phyloP scores from a whole-genome alignment of 257 asterid species.

The Striga asiatica region DNA sequence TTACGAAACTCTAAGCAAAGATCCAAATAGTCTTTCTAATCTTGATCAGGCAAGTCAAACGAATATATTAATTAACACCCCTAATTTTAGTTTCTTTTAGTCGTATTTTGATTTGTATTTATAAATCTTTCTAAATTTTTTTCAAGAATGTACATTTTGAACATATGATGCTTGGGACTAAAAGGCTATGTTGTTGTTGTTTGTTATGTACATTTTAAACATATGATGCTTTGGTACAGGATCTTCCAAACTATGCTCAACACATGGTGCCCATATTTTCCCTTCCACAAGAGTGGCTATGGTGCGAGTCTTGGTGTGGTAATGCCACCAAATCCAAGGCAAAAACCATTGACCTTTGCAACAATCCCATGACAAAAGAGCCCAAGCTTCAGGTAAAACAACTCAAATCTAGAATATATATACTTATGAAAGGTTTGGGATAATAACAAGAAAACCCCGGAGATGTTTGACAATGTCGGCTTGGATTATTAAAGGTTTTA shows the following conservation, averaged over 20 bases:
- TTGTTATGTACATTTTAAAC: background rate
- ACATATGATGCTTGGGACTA: too few species aligned
- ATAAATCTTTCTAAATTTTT: background rate
- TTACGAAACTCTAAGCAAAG: slow-evolving; percentile 96
- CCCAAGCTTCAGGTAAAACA: slow-evolving; percentile 91
- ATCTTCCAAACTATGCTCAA: slow-evolving; percentile 98
- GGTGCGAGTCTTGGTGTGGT: slow-evolving; percentile 99
- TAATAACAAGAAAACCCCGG: background rate
- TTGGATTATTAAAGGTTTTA: too few species aligned
- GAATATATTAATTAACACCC: background rate
- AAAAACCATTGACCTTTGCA: slow-evolving; percentile 95
- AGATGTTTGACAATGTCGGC: too few species aligned
- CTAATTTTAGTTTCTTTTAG: background rate
- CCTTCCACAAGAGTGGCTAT: slow-evolving; percentile 98
- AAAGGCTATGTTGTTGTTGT: too few species aligned
- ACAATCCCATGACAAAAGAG: slow-evolving; percentile 98
- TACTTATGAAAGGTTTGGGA: background rate
- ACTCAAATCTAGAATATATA: background rate
- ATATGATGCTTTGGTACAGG: slow-evolving; percentile 30
- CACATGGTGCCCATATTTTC: slow-evolving; percentile 94
- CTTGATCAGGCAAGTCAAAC: slow-evolving; percentile 78
- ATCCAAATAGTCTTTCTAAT: slow-evolving; percentile 96
- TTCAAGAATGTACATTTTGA: background rate
- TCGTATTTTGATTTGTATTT: background rate
- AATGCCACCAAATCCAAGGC: slow-evolving; percentile 78